Evolutionary conservation across 345 rosid species (phyloP).

Genomic region (Punica granatum): DNA sequence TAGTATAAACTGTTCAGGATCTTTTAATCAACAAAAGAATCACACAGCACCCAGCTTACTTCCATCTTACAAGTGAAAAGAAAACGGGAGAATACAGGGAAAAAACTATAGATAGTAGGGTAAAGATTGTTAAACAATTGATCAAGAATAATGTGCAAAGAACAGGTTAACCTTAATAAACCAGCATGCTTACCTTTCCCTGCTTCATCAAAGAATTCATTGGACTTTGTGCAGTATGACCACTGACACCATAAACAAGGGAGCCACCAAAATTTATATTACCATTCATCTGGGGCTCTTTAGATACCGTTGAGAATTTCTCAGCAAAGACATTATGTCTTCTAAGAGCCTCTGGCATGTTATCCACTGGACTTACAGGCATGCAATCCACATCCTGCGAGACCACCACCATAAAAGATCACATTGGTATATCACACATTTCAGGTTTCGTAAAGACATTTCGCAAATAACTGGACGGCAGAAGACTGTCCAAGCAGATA

Average conservation of each 20-base stretch:
- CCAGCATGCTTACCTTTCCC: conserved; percentile 20
- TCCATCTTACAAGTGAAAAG: too few species aligned
- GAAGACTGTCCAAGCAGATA: background rate
- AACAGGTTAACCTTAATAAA: background rate
- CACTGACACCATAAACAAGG: conserved; percentile 34
- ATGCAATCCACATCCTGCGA: conserved; percentile 94
- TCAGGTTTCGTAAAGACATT: background rate
- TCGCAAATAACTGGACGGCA: background rate
- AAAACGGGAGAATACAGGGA: too few species aligned
- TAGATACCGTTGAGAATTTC: conserved; percentile 29
- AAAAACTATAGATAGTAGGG: too few species aligned
- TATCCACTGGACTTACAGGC: conserved; percentile 81
- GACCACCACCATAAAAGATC: conserved; percentile 12
- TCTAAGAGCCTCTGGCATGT: conserved; percentile 84
- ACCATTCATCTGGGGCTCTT: conserved; percentile 45
- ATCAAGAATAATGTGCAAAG: too few species aligned
- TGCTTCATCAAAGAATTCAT: conserved; percentile 33
- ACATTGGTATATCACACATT: background rate
- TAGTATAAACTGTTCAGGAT: too few species aligned
- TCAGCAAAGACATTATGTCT: conserved; percentile 36
- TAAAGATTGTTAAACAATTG: too few species aligned
- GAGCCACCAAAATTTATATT: conserved; percentile 37
- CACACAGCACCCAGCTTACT: too few species aligned
- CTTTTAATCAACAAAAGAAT: too few species aligned
- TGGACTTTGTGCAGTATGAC: conserved; percentile 30